These are phyloP conservation scores for Chaetomiaceae sp. DNA, from an alignment of 2,329 filamentous ascomycete genomes.

Conservation along the genomic window DNA sequence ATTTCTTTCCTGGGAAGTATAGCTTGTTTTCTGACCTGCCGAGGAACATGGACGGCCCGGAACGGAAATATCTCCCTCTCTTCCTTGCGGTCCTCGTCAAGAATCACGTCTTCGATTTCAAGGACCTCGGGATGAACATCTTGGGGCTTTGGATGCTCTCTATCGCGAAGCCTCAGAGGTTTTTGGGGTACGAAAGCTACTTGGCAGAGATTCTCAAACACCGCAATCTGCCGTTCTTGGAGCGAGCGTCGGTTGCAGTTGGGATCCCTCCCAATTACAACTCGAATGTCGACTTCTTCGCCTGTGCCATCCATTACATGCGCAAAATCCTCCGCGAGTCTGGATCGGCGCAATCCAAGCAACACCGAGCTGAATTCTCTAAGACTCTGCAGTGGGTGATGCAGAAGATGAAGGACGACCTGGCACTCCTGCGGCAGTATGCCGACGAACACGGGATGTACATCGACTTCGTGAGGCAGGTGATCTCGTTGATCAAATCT, in stretches of 20 bases:
- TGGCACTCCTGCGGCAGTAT: slow-evolving; percentile 38
- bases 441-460: slow-evolving; percentile 42
- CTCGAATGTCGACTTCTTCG: slow-evolving; percentile 47
- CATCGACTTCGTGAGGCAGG: slow-evolving; percentile 48
- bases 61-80: slow-evolving; percentile 45
- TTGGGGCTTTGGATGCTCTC: slow-evolving; percentile 51
- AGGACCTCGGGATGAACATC: slow-evolving; percentile 42
- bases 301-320: slow-evolving; percentile 48
- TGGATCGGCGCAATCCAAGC: slow-evolving; percentile 33
- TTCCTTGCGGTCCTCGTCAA: slow-evolving; percentile 50
- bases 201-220: slow-evolving; percentile 45
- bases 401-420: slow-evolving; percentile 51
- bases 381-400: slow-evolving; percentile 45
- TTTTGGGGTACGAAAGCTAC: slow-evolving; percentile 45
- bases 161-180: slow-evolving; percentile 46
- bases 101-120: slow-evolving; percentile 44
- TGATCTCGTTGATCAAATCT: slow-evolving; percentile 52
- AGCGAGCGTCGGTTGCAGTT: slow-evolving; percentile 36
- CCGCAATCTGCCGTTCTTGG: slow-evolving; percentile 42
- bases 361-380: slow-evolving; percentile 39
- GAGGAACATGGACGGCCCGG: slow-evolving; percentile 37
- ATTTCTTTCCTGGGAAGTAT: slow-evolving; percentile 47
- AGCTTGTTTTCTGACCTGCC: slow-evolving; percentile 45
- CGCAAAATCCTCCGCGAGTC: slow-evolving; percentile 43
- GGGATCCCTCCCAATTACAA: slow-evolving; percentile 43